phyloP scores from a whole-genome alignment of 331 rosid genomes.

The Erythrophleum ivorense region DNA sequence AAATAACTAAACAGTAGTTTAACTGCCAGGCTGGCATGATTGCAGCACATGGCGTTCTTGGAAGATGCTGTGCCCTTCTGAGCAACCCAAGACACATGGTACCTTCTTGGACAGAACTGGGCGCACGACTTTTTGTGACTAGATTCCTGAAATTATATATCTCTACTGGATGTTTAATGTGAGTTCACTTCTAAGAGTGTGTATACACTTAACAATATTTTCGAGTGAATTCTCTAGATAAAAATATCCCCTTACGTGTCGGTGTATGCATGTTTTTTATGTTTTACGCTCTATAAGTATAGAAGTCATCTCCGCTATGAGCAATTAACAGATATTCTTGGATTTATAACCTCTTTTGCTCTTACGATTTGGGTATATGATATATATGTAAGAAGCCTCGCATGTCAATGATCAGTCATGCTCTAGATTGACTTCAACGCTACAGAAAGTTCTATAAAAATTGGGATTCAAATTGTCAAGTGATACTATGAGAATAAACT shows the following conservation, averaged over 20 bases:
- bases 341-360: no score
- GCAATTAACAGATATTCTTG: no score
- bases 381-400: no score
- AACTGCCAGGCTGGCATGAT: conserved; percentile 80
- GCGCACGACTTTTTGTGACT: conserved; percentile 74
- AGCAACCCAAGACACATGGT: conserved; percentile 89
- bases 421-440: no score
- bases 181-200: conserved; percentile 45
- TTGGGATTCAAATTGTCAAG: no score
- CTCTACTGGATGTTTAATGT: conserved; percentile 76
- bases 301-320: neutral
- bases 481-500: no score
- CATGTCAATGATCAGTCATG: no score
- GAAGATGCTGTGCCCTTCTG: conserved; percentile 56
- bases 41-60: conserved; percentile 78
- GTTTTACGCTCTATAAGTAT: neutral
- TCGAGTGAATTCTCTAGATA: neutral
- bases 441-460: no score
- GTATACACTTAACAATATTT: neutral
- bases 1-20: conserved; percentile 26
- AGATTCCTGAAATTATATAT: conserved; percentile 68
- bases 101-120: conserved; percentile 79
- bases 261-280: conserved; percentile 1
- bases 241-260: neutral
- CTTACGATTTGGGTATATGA: no score